Evolutionary conservation across 2,329 filamentous ascomycete genomes (phyloP), one percentile per base, ranked within the genome.

Genomic region (Chlorencoelia australis): DNA sequence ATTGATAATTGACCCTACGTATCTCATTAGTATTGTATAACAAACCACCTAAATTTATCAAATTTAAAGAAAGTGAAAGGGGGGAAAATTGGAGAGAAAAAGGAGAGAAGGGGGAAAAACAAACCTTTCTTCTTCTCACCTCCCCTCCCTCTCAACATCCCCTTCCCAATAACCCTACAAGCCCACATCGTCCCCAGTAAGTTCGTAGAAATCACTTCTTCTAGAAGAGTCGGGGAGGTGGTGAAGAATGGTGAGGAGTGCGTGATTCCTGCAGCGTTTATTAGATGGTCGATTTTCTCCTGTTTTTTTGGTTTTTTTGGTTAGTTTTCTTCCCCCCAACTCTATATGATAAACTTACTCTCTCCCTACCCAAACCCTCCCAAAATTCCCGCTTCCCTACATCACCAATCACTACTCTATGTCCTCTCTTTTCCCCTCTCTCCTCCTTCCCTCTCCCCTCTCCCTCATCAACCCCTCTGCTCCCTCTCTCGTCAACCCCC

Each of bases 241-340:
- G 67, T 63, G 29, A 73, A 61, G n/a, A 91, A 67, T 1, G 85
- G 63, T 0, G 68, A 71, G 9, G 68, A 69, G 47, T 86, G 76
- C 0, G 79, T 68, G 15, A 87, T 65, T 7, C 86, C 87, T 0
- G 86, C 86, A 17, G 82, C 82, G 53, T 94, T 93, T 45, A 94
- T 69, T 1, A 94, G 69, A 19, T 89, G 64, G 50, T 72, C 63
- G 10, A 69, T 58, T 27, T 55, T 36, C 29, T 46, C 44, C 44
- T 51, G 18, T n/a, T 30, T 33, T n/a, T n/a, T n/a, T n/a, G n/a
- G n/a, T n/a, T n/a, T n/a, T n/a, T n/a, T n/a, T n/a, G n/a, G n/a
- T n/a, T n/a, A n/a, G n/a, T n/a, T n/a, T n/a, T n/a, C n/a, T n/a
- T n/a, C n/a, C n/a, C n/a, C n/a, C n/a, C n/a, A n/a, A n/a, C n/a